Evolutionary conservation across 2,329 filamentous ascomycete genomes (phyloP).

Genomic region (Calonectria leucothoes): DNA sequence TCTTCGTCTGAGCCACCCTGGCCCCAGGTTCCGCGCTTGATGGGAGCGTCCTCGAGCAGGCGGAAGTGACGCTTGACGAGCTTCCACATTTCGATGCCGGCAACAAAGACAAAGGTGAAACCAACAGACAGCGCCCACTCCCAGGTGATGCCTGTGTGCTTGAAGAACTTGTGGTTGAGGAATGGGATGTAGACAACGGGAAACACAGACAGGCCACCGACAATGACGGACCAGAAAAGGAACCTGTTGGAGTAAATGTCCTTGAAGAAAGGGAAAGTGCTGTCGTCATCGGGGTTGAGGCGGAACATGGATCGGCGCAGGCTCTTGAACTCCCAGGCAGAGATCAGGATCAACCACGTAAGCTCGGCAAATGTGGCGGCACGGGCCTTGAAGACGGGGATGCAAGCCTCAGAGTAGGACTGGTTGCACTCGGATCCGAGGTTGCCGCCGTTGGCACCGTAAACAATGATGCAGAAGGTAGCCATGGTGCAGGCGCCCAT

Average conservation of each 20-base stretch:
- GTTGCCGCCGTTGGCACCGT: constrained; percentile 64
- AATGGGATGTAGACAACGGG: constrained; percentile 79
- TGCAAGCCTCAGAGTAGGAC: constrained; percentile 65
- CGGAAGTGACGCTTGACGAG: constrained; percentile 69
- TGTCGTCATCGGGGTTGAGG: constrained; percentile 66
- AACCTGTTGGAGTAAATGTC: constrained; percentile 79
- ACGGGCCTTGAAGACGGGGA: constrained; percentile 74
- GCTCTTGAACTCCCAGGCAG: constrained; percentile 83
- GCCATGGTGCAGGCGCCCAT: constrained; percentile 77
- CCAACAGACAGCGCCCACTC: constrained; percentile 79
- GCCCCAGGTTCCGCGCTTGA: constrained; percentile 62
- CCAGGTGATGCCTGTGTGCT: constrained; percentile 78
- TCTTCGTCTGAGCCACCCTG: constrained; percentile 63
- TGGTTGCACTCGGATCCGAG: constrained; percentile 75
- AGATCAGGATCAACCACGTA: constrained; percentile 79
- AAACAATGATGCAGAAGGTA: constrained; percentile 75
- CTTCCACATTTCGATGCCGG: constrained; percentile 80
- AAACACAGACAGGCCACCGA: constrained; percentile 72
- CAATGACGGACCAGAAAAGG: constrained; percentile 73
- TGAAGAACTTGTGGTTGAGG: constrained; percentile 78
- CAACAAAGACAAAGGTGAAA: constrained; percentile 72
- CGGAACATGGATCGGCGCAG: constrained; percentile 78
- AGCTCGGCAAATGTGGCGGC: constrained; percentile 80
- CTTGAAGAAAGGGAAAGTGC: constrained; percentile 65
- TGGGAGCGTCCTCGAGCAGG: constrained; percentile 63